phyloP scores from a whole-genome alignment of 2,329 filamentous ascomycete genomes.

The Raffaelea deltoideospora region DNA sequence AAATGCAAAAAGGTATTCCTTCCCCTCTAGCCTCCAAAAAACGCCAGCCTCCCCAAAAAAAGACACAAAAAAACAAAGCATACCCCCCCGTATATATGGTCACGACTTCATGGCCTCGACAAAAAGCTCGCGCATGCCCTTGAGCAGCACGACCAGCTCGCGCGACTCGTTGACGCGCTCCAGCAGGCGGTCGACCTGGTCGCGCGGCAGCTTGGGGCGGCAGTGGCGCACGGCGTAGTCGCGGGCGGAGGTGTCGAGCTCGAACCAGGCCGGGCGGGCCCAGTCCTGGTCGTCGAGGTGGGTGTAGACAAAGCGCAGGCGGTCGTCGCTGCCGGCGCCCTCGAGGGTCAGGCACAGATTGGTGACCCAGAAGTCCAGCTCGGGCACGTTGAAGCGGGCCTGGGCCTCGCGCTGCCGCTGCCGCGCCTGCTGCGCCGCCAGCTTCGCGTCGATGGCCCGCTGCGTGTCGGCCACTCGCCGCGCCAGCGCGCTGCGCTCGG shows the following conservation, averaged over 20 bases:
- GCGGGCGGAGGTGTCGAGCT: conserved; percentile 63
- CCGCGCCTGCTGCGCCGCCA: conserved; percentile 58
- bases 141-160: conserved; percentile 57
- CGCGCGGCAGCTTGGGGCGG: conserved; percentile 66
- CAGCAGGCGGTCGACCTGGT: conserved; percentile 61
- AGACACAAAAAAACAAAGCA: no score
- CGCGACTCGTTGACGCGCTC: conserved; percentile 70
- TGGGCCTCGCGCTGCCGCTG: conserved; percentile 67
- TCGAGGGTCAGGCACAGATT: conserved; percentile 83
- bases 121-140: conserved; percentile 72
- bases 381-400: conserved; percentile 76
- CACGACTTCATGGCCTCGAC: conserved; percentile 46
- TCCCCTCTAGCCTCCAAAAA: no score
- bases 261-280: conserved; percentile 86
- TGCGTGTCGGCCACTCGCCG: conserved; percentile 53
- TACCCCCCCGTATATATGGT: no score
- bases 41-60: neutral
- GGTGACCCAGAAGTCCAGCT: conserved; percentile 91
- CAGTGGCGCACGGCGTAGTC: conserved; percentile 78
- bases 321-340: conserved; percentile 68
- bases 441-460: conserved; percentile 49
- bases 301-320: conserved; percentile 78
- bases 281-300: conserved; percentile 77
- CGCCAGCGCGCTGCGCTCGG: conserved; percentile 39
- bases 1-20: no score